Conservation (phyloP, 257 asterid genomes). For the Solanum appendiculatum region DNA sequence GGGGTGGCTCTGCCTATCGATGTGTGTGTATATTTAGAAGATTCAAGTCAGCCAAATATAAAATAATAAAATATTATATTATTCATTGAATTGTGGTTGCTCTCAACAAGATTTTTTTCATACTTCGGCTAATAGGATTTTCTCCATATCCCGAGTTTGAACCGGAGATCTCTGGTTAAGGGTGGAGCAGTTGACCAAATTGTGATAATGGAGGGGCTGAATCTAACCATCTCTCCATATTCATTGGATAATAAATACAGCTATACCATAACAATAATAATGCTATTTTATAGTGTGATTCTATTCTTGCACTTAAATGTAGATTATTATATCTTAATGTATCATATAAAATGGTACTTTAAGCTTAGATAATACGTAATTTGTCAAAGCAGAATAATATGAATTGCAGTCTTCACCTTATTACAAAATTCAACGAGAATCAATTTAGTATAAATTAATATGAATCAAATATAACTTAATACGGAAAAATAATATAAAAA, state of each 20-base stretch:
- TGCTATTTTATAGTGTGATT: neutral
- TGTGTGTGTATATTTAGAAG: neutral
- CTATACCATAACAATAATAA: neutral
- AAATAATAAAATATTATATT: neutral
- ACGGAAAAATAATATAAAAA: no score
- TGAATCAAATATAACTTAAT: neutral
- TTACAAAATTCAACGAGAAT: neutral
- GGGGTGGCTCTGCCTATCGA: neutral
- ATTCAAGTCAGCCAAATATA: neutral
- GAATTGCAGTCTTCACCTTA: neutral
- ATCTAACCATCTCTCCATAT: neutral
- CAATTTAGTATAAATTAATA: neutral
- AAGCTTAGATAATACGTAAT: neutral
- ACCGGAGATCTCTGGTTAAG: no score
- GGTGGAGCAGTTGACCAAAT: no score
- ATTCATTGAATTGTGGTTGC: neutral
- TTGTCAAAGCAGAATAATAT: neutral
- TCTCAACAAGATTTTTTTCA: no score
- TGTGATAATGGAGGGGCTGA: neutral
- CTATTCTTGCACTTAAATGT: neutral
- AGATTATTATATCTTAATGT: no score
- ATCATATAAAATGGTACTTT: neutral
- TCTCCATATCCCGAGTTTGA: no score
- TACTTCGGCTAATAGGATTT: no score
- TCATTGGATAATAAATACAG: neutral